Evolutionary conservation across 352 stramenopile species (phyloP), one percentile per base, ranked within the genome.

Genomic region (Blastocystis sp.): DNA sequence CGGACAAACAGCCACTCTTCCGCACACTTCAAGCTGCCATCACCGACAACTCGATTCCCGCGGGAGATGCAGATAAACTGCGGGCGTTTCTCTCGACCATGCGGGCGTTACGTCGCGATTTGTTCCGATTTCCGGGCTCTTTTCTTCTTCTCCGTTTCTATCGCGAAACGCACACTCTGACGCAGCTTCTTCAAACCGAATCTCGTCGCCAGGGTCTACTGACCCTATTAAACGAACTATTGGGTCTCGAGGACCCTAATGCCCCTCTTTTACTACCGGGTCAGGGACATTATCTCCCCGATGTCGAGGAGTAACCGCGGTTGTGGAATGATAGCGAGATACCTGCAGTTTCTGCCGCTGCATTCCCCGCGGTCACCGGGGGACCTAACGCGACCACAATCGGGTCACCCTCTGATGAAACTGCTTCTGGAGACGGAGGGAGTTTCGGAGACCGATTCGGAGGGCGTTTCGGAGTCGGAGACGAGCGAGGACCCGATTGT

Each of bases 131-230:
- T 44, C 69, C 69, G 18, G 69, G 69, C 27, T 81, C 69, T 3
- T 81, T 63, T 44, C 69, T 81, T 61, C 69, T 81, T 24, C 49
- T 63, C 40, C 69, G 44, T 3, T 81, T 81, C 27, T 81, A 81
- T 40, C 9, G 29, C 2, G 21, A 51, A 4, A 21, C 63, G 4
- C 24, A 81, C 0, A 44, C 61, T 7, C 34, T 81, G 21, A 40
- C 69, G n/a, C 11, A n/a, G 6, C 6, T 81, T 16, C 8, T 81
- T n/a, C n/a, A n/a, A 29, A 16, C 18, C 7, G 69, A 81, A 9
- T 21, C 32, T 0, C 1, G 16, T 24, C 69, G 69, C 8, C 69
- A 81, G 9, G 16, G 44, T 24, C 36, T 81, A 32, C 42, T 81
- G 24, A 21, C 14, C 3, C 53, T 81, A 4, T 44, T 81, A 21